Conservation (phyloP, 768 basidiomycete genomes). For the Pleurotus pulmonarius region DNA sequence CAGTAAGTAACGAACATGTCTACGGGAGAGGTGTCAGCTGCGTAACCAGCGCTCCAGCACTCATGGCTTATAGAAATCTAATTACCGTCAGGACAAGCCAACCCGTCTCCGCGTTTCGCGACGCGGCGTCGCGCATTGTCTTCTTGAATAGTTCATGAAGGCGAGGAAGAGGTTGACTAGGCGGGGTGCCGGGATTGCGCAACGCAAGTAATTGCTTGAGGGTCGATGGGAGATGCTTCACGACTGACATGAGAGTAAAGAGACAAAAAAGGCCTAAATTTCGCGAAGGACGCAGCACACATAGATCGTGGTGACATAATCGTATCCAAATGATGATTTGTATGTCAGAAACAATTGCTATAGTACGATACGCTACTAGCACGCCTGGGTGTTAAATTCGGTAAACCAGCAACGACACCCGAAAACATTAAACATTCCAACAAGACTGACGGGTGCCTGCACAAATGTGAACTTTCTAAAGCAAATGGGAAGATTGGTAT, state of each 20-base stretch:
- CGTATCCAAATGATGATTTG: no score
- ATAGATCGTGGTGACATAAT: neutral
- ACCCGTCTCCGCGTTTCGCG: slow-evolving; percentile 64
- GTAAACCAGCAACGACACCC: slow-evolving; percentile 8
- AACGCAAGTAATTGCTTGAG: slow-evolving; percentile 73
- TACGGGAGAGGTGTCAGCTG: slow-evolving; percentile 27
- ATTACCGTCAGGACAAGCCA: slow-evolving; percentile 80
- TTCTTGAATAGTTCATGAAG: slow-evolving; percentile 54
- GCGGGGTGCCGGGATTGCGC: slow-evolving; percentile 58
- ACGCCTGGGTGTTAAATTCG: slow-evolving; percentile 2
- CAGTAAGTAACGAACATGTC: slow-evolving; percentile 82
- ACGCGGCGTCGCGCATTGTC: slow-evolving; percentile 64
- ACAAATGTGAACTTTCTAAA: slow-evolving; percentile 1
- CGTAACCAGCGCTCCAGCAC: neutral
- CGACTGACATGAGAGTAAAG: slow-evolving; percentile 22
- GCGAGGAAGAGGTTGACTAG: slow-evolving; percentile 49
- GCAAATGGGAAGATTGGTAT: neutral
- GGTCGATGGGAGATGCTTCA: slow-evolving; percentile 51
- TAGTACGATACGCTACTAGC: neutral
- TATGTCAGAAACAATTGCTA: neutral
- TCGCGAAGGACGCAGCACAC: neutral
- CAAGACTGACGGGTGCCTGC: slow-evolving; percentile 4
- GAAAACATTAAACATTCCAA: slow-evolving; percentile 8
- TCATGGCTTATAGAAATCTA: neutral
- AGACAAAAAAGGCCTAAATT: neutral